Conservation (phyloP, 257 asterid species). For the Vinca minor region DNA sequence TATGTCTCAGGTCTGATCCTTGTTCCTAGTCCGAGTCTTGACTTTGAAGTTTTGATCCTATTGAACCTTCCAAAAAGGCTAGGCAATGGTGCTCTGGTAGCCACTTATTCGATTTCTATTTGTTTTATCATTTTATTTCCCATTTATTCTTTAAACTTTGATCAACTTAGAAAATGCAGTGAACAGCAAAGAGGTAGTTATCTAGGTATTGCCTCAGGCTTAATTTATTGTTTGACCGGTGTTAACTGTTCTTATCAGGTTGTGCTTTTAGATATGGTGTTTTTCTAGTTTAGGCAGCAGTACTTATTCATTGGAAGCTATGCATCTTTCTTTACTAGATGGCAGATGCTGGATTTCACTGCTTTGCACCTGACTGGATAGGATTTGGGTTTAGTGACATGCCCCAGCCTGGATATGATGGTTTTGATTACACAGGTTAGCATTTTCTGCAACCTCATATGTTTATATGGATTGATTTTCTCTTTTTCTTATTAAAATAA, state of each 20-base stretch:
- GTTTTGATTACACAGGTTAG: conserved; percentile 84
- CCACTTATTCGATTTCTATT: not conserved
- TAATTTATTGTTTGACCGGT: not conserved
- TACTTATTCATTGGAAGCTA: conserved; percentile 7
- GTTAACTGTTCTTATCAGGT: not conserved
- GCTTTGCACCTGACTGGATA: conserved; percentile 97
- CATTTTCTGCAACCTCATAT: conserved; percentile 8
- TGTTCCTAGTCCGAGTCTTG: conserved; percentile 15
- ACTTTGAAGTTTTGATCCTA: not conserved
- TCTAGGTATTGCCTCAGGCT: not conserved
- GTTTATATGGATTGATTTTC: not conserved
- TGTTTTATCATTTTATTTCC: not conserved
- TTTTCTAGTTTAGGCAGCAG: not conserved
- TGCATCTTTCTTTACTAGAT: conserved; percentile 33
- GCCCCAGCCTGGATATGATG: conserved; percentile 96
- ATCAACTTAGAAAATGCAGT: not conserved
- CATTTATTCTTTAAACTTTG: not conserved
- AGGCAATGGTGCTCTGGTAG: not conserved
- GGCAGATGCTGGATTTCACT: conserved; percentile 86
- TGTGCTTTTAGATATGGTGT: not conserved
- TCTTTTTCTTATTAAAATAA: too few relatives aligned
- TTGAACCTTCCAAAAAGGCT: not conserved
- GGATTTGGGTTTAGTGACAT: conserved; percentile 96
- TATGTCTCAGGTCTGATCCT: conserved; percentile 90
- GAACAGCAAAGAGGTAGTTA: not conserved